Base-by-base conservation (phyloP, 2,329 filamentous ascomycete species). In the Hymenoscyphus albidus region DNA sequence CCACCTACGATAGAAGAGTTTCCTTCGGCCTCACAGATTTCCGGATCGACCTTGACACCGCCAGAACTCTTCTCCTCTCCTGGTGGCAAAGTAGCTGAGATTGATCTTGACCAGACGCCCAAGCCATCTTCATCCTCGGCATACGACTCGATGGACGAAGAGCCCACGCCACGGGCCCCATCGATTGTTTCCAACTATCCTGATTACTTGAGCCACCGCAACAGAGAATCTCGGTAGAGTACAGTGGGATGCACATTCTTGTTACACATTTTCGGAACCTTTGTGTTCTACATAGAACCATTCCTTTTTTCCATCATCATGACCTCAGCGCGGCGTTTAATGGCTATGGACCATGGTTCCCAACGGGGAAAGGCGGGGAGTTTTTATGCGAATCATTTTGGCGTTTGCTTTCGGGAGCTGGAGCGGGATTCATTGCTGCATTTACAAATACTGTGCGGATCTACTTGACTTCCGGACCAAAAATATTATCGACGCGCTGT, bases 1-100 rank as follows among this genome's bases (percentile, higher is more conserved):
- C 72, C 72, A 14, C 71, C 71, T 48, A 74, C 73, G 2, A 70
- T 73, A 5, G 72, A 74, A 62, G 73, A 74, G 62, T 32, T 67
- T 14, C 66, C 69, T 39, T 40, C 65, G 27, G 70, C 71, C 9
- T 70, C 70, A 44, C 65, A 71, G 44, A 73, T 71, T 18, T 66
- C 63, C 1, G 70, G 69, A n/a, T 68, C 69, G 13, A 68, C 58
- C 48, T 63, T 72, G 56, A 74, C 73, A 7, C 72, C 73, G 16
- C 73, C 72, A 9, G 71, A 74, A 32, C 32, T 66, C 2, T 73
- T 74, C 60, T 63, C 59, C 1, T 54, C 68, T n/a, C 68, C 67
- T 7, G 65, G 68, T 13, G 59, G 66, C 13, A 69, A 67, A 40
- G 66, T 70, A 12, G 44, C 57, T 27, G 66, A 69, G 16, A 68